These are phyloP conservation scores for Sclerospora graminicola DNA, from an alignment of 352 stramenopile genomes.

Conservation along the genomic window DNA sequence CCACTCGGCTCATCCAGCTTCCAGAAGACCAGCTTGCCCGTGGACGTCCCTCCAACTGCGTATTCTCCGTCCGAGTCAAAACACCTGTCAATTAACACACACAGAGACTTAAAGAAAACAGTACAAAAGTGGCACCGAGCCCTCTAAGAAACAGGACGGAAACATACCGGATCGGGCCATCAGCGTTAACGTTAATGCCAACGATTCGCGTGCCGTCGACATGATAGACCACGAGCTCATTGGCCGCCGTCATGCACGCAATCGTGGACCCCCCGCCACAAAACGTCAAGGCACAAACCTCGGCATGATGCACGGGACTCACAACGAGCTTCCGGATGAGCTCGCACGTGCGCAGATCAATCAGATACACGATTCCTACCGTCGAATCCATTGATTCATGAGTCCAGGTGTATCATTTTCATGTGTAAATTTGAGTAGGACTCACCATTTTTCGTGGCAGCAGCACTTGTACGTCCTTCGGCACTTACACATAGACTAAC, in stretches of 20 bases:
- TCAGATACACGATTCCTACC: conserved; percentile 49
- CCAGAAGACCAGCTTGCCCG: too few relatives aligned
- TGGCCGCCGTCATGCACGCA: conserved; percentile 55
- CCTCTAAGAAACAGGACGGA: too few relatives aligned
- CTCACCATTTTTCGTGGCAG: conserved; percentile 54
- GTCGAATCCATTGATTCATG: not conserved
- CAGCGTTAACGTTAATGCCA: conserved; percentile 43
- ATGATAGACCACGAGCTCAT: conserved; percentile 61
- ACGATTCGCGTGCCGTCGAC: conserved; percentile 48
- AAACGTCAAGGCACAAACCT: conserved; percentile 57
- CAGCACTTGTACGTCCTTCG: conserved; percentile 47
- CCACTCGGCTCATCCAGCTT: too few relatives aligned
- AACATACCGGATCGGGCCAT: conserved; percentile 53
- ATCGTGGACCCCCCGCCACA: conserved; percentile 39
- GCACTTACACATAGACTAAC: conserved; percentile 54
- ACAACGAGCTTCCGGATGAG: conserved; percentile 49
- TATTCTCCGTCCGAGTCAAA: too few relatives aligned
- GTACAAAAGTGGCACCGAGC: too few relatives aligned
- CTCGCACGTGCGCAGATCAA: conserved; percentile 58
- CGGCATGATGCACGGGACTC: conserved; percentile 39
- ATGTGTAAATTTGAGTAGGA: not conserved
- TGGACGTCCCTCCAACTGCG: too few relatives aligned
- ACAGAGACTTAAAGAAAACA: too few relatives aligned
- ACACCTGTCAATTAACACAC: too few relatives aligned
- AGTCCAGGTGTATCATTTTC: not conserved